phyloP scores from a whole-genome alignment of 768 basidiomycete genomes.

The Daedaleopsis sinensis region DNA sequence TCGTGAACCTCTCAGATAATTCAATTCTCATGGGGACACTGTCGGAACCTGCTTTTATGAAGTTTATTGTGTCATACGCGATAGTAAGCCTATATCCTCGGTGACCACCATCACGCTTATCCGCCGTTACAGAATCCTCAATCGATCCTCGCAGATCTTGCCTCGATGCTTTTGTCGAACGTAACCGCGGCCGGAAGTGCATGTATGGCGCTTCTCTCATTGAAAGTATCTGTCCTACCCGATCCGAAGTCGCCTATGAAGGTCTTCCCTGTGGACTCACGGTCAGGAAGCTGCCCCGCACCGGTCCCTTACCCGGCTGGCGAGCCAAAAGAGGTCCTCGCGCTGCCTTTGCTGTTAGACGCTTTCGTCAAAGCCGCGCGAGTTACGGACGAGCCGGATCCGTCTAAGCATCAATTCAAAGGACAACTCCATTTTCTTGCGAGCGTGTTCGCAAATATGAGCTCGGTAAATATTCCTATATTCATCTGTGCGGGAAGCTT shows the following conservation, averaged over 20 bases:
- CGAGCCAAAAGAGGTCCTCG: slow-evolving; percentile 55
- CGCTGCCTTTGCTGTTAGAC: slow-evolving; percentile 84
- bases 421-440: slow-evolving; percentile 89
- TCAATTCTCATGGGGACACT: slow-evolving; percentile 65
- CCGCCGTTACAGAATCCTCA: slow-evolving; percentile 69
- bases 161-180: slow-evolving; percentile 98
- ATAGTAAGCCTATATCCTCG: slow-evolving; percentile 57
- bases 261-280: slow-evolving; percentile 75
- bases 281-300: slow-evolving; percentile 76
- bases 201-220: slow-evolving; percentile 61
- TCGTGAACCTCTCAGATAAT: slow-evolving; percentile 92
- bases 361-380: slow-evolving; percentile 81
- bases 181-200: slow-evolving; percentile 75
- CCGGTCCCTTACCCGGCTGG: slow-evolving; percentile 72
- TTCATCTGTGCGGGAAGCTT: not conserved
- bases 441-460: slow-evolving; percentile 92
- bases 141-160: slow-evolving; percentile 89
- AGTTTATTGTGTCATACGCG: slow-evolving; percentile 87
- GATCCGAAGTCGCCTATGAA: slow-evolving; percentile 50
- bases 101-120: not conserved
- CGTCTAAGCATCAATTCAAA: slow-evolving; percentile 59
- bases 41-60: slow-evolving; percentile 72
- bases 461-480: slow-evolving; percentile 54
- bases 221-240: slow-evolving; percentile 67
- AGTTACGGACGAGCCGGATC: slow-evolving; percentile 50